Base-by-base conservation (phyloP, 176 grass and related monocot genomes). In the Oryza meyeriana region DNA sequence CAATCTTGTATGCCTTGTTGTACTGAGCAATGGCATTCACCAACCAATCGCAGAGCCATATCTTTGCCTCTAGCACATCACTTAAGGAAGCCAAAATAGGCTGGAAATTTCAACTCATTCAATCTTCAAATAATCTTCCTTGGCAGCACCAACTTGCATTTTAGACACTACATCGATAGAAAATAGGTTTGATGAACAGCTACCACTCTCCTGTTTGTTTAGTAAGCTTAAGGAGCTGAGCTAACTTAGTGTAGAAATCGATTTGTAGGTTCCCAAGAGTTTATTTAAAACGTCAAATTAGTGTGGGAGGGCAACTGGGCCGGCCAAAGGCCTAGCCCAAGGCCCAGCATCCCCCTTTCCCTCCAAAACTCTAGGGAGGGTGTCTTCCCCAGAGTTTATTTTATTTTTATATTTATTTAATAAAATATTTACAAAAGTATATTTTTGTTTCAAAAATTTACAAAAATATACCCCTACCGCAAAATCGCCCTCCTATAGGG, bases 11-110 rank as follows among this genome's bases (percentile, higher is more conserved):
- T 75, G 90, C 88, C 62, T 91, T 89, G 55, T 93, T 92, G 71
- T 93, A 95, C 75, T 91, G 96, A 81, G 96, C 85, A 28, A 92
- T 90, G 57, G 84, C 72, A 88, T 88, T 86, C 64, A 89, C 87
- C 52, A 99, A 90, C 96, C 96, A 99, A 84, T 95, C 96, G 52
- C 88, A 78, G 34, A 99, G 88, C 80, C 92, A 91, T 67, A 93
- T 62, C 66, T 91, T 93, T 61, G 88, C 91, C 88, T 99, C 85
- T 66, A 82, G 77, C 29, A 90, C 87, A 65, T 94, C 96, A 91
- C 89, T 83, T 41, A 99, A 88, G 27, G 96, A 93, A 65, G 89
- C 91, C 77, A 87, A 84, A 93, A 93, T 91, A 78, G 95, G 91
- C 96, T 99, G 75, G 74, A 86, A 91, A 82, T 39, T 16, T 22